phyloP scores from a whole-genome alignment of 2,329 filamentous ascomycete species.

The Ceratocystis variospora region DNA sequence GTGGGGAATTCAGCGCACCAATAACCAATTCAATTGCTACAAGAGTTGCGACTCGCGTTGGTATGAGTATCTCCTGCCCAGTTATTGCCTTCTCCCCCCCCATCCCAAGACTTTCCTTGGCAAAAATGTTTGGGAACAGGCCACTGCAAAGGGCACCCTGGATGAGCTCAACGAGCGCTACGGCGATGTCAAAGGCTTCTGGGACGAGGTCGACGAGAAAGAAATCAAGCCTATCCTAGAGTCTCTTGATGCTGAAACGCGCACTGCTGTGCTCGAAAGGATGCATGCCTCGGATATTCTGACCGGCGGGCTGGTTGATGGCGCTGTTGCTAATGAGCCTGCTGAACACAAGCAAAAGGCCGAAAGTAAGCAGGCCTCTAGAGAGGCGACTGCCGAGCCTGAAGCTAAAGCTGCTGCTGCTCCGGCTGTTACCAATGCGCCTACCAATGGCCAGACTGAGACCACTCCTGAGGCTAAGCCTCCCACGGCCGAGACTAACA shows the following conservation, averaged over 20 bases:
- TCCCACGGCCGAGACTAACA: conserved; percentile 10
- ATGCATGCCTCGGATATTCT: conserved; percentile 33
- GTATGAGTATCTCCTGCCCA: conserved; percentile 95
- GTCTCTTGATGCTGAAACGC: conserved; percentile 48
- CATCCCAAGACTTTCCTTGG: conserved; percentile 79
- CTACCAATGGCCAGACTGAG: not conserved
- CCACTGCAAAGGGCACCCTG: conserved; percentile 57
- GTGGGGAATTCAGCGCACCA: conserved; percentile 85
- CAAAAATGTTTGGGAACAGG: conserved; percentile 64
- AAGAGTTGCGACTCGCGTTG: conserved; percentile 87
- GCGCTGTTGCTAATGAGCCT: conserved; percentile 21
- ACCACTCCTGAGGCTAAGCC: not conserved
- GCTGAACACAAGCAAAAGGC: conserved; percentile 16
- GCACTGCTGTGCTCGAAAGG: conserved; percentile 47
- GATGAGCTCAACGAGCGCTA: conserved; percentile 56
- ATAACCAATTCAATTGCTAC: conserved; percentile 87
- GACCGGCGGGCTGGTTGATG: conserved; percentile 14
- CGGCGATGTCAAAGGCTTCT: conserved; percentile 67
- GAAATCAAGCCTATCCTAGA: conserved; percentile 59
- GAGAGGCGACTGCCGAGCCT: conserved; percentile 21
- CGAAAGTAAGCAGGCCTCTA: conserved; percentile 17
- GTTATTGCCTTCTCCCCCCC: conserved; percentile 80
- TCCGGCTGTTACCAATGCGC: not conserved
- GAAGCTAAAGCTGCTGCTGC: conserved; percentile 19
- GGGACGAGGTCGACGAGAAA: conserved; percentile 68